These are phyloP conservation scores for Emmonsia crescens DNA, from an alignment of 2,329 filamentous ascomycete species.

Conservation along the genomic window DNA sequence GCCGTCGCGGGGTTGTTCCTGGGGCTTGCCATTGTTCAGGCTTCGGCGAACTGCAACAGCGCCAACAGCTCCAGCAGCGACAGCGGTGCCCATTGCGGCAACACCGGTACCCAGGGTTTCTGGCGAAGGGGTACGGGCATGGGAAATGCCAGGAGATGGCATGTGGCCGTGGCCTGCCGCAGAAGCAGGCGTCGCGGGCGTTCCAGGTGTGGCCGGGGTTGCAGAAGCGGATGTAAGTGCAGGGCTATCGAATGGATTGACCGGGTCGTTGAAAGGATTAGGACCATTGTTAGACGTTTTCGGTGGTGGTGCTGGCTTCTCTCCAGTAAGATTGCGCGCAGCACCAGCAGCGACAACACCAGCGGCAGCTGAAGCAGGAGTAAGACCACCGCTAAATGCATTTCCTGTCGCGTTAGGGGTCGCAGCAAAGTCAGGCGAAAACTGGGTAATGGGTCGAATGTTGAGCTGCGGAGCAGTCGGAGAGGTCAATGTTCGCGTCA, in stretches of 20 bases:
- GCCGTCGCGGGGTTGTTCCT: constrained; percentile 8
- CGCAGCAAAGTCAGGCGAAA: constrained; percentile 56
- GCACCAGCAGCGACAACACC: constrained; percentile 18
- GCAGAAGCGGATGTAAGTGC: constrained; percentile 35
- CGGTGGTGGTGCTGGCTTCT: constrained; percentile 25
- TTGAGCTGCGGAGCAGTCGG: constrained; percentile 66
- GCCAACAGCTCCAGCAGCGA: constrained; percentile 28
- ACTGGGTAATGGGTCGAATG: constrained; percentile 72
- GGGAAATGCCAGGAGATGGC: constrained; percentile 33
- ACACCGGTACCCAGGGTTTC: constrained; percentile 29
- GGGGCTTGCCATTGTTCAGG: constrained; percentile 12
- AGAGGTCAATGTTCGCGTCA: constrained; percentile 28
- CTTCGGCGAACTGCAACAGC: constrained; percentile 15
- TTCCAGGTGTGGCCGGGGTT: constrained; percentile 15
- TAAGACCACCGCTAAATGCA: constrained; percentile 14
- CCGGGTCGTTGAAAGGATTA: constrained; percentile 42
- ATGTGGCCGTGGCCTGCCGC: constrained; percentile 12
- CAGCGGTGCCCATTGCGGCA: constrained; percentile 32
- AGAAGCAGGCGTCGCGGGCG: not conserved
- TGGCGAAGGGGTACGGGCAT: constrained; percentile 32
- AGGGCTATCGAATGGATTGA: constrained; percentile 62
- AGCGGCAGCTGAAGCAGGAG: constrained; percentile 15
- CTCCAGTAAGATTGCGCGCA: constrained; percentile 25
- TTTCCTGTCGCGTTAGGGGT: constrained; percentile 16
- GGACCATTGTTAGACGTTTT: constrained; percentile 31